A percentile compares a stretch with the other conserved stretches of the same genome.
These are phyloP conservation scores for Termitomyces sp. DNA, from an alignment of 1,284 basidiomycete species.

Conservation along the genomic window DNA sequence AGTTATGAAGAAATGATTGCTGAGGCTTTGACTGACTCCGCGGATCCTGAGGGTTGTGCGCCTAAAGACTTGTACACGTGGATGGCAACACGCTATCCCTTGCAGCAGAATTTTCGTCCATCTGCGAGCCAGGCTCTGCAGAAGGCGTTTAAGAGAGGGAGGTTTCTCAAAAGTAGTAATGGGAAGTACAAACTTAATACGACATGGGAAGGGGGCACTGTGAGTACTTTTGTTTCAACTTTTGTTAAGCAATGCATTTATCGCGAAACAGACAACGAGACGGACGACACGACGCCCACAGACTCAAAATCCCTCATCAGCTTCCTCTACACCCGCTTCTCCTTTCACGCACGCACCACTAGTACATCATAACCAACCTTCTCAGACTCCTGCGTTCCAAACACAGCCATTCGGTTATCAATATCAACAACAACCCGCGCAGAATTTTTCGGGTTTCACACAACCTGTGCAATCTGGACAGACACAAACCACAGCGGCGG, in stretches of 20 bases:
- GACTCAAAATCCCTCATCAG: conserved; percentile 39
- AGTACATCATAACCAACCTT: conserved; percentile 29
- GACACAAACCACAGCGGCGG: conserved; percentile 15
- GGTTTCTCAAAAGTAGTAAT: conserved; percentile 63
- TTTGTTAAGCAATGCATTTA: conserved; percentile 31
- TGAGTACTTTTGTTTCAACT: conserved; percentile 32
- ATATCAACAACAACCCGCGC: conserved; percentile 17
- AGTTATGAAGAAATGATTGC: conserved; percentile 86
- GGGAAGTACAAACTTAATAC: conserved; percentile 71
- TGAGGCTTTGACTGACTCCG: conserved; percentile 60
- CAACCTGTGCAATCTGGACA: conserved; percentile 18
- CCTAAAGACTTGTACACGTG: conserved; percentile 77
- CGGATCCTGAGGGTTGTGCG: conserved; percentile 63
- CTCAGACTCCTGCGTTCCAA: conserved; percentile 23
- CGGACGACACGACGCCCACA: conserved; percentile 67
- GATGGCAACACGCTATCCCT: conserved; percentile 75
- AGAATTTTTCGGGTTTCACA: conserved; percentile 25
- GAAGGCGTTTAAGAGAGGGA: conserved; percentile 73
- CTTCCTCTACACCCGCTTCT: conserved; percentile 35
- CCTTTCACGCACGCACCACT: conserved; percentile 61
- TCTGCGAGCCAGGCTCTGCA: conserved; percentile 80
- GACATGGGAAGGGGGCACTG: conserved; percentile 74
- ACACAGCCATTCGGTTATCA: conserved; percentile 25
- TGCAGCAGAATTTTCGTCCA: conserved; percentile 80
- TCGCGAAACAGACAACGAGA: conserved; percentile 58